phyloP scores from a whole-genome alignment of 768 basidiomycete species.

The Gyrodon lividus region DNA sequence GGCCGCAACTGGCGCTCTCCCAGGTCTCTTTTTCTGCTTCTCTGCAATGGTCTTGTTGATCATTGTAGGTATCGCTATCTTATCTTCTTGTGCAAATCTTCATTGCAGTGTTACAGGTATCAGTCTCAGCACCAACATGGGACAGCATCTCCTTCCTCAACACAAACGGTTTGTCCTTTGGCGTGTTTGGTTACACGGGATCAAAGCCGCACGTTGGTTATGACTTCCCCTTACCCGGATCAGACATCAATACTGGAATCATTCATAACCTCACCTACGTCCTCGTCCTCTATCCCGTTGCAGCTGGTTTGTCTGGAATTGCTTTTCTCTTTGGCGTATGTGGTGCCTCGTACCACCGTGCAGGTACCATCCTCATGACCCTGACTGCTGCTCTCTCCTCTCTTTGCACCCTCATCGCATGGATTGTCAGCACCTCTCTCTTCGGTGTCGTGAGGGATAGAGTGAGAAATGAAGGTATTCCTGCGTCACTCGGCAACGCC shows the following conservation, averaged over 20 bases:
- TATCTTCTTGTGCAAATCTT: not conserved
- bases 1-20: slow-evolving; percentile 59
- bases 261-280: slow-evolving; percentile 71
- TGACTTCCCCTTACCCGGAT: slow-evolving; percentile 32
- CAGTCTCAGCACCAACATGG: slow-evolving; percentile 77
- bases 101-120: slow-evolving; percentile 44
- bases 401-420: slow-evolving; percentile 66
- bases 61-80: slow-evolving; percentile 48
- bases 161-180: slow-evolving; percentile 54
- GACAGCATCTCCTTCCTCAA: slow-evolving; percentile 64
- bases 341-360: slow-evolving; percentile 60
- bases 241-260: slow-evolving; percentile 43
- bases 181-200: slow-evolving; percentile 78
- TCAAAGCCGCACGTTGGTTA: slow-evolving; percentile 59
- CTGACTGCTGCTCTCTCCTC: slow-evolving; percentile 63
- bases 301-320: slow-evolving; percentile 63
- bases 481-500: slow-evolving; percentile 71
- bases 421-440: slow-evolving; percentile 77
- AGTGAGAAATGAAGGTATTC: slow-evolving; percentile 46
- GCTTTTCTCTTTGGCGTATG: slow-evolving; percentile 69
- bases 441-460: slow-evolving; percentile 68
- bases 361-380: slow-evolving; percentile 77
- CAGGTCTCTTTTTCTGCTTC: slow-evolving; percentile 72
- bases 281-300: slow-evolving; percentile 80
- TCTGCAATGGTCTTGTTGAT: slow-evolving; percentile 67